Evolutionary conservation across 1,139 yeast species (phyloP).

Genomic region (Yamadazyma taylorii): DNA sequence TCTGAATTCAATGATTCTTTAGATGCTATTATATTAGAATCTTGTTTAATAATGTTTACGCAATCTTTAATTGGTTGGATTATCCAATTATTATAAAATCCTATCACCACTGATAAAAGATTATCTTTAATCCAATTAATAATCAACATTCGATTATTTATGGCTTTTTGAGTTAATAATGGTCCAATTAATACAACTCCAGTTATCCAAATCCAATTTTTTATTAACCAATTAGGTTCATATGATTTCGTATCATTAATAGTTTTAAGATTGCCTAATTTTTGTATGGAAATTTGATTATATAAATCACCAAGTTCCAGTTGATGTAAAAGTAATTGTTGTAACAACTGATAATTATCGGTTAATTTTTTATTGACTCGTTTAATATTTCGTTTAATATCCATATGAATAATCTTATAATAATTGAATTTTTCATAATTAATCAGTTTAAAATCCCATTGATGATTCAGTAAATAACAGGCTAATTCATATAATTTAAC

Average conservation of each 20-base stretch:
- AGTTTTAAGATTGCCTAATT: not conserved
- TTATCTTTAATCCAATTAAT: conserved; percentile 56
- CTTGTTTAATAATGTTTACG: conserved; percentile 78
- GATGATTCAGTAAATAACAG: conserved; percentile 4
- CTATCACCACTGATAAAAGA: conserved; percentile 59
- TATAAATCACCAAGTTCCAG: conserved; percentile 12
- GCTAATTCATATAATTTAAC: conserved; percentile 19
- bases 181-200: conserved; percentile 52
- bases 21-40: conserved; percentile 70
- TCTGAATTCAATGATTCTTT: conserved; percentile 79
- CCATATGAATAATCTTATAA: conserved; percentile 21
- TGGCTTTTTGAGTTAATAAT: conserved; percentile 36
- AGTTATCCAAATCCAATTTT: conserved; percentile 68
- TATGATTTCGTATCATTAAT: conserved; percentile 20
- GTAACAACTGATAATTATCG: conserved; percentile 21
- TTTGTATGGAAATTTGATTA: not conserved
- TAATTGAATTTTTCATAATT: conserved; percentile 18
- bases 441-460: conserved; percentile 4
- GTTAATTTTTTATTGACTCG: conserved; percentile 22
- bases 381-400: conserved; percentile 22
- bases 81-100: conserved; percentile 82
- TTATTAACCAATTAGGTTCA: conserved; percentile 49
- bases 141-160: conserved; percentile 54
- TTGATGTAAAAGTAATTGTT: conserved; percentile 3
- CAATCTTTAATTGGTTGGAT: conserved; percentile 74